These are phyloP conservation scores for Acephala macrosclerotiorum DNA, from an alignment of 2,329 filamentous ascomycete species.

Conservation along the genomic window DNA sequence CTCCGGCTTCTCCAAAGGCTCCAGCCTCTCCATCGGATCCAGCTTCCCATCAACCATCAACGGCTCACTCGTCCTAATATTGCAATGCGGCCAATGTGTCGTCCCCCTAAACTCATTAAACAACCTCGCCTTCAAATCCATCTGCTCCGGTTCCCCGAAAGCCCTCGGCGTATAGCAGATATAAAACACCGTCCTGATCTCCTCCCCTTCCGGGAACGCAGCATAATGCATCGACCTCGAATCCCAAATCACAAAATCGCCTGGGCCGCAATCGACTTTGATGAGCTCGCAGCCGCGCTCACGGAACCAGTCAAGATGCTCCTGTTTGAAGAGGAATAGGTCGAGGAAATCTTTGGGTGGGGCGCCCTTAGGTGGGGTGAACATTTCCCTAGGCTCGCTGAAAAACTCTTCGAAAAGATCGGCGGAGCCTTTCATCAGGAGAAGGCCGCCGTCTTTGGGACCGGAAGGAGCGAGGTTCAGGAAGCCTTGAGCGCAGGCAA, in stretches of 20 bases:
- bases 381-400: background rate
- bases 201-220: slow-evolving; percentile 44
- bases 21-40: background rate
- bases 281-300: slow-evolving; percentile 47
- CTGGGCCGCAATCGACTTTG: slow-evolving; percentile 51
- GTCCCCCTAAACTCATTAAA: slow-evolving; percentile 21
- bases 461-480: slow-evolving; percentile 47
- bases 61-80: background rate
- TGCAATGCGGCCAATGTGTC: slow-evolving; percentile 23
- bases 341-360: slow-evolving; percentile 22
- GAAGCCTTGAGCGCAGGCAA: slow-evolving; percentile 52
- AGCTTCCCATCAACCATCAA: background rate
- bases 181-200: slow-evolving; percentile 34
- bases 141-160: slow-evolving; percentile 16
- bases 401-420: slow-evolving; percentile 41
- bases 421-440: slow-evolving; percentile 42
- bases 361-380: slow-evolving; percentile 9
- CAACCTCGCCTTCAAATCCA: slow-evolving; percentile 16
- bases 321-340: slow-evolving; percentile 18
- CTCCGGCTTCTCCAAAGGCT: background rate
- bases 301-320: slow-evolving; percentile 51
- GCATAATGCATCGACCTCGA: slow-evolving; percentile 55
- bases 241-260: slow-evolving; percentile 54
- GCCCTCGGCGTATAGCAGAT: slow-evolving; percentile 20
- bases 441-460: slow-evolving; percentile 44